Conservation (phyloP, 2,329 filamentous ascomycete genomes). For the Mariannaea elegans region DNA sequence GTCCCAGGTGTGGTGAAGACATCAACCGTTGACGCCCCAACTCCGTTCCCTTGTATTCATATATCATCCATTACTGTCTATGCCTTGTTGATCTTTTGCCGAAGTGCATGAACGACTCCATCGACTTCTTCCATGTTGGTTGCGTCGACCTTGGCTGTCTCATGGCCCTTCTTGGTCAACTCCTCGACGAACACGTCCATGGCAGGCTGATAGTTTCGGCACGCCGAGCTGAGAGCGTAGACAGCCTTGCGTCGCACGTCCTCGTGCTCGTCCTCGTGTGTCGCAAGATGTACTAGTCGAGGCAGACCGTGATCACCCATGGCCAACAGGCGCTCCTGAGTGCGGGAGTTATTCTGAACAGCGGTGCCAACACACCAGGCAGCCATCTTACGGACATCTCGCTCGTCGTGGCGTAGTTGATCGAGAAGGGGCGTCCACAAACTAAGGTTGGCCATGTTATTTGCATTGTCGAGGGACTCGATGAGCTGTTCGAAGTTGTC, state of each 20-base stretch:
- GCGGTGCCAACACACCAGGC: slow-evolving; percentile 96
- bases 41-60: slow-evolving; percentile 48
- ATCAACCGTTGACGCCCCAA: slow-evolving; percentile 40
- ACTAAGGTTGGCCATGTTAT: slow-evolving; percentile 82
- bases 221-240: slow-evolving; percentile 85
- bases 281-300: slow-evolving; percentile 71
- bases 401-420: slow-evolving; percentile 73
- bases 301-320: slow-evolving; percentile 70
- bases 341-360: slow-evolving; percentile 92
- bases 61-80: slow-evolving; percentile 22
- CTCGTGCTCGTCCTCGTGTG: slow-evolving; percentile 65
- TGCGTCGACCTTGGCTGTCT: slow-evolving; percentile 74
- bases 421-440: slow-evolving; percentile 85
- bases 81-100: slow-evolving; percentile 57
- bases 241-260: slow-evolving; percentile 85
- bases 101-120: slow-evolving; percentile 73
- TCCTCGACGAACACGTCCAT: slow-evolving; percentile 74
- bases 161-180: slow-evolving; percentile 64
- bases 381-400: slow-evolving; percentile 81
- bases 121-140: slow-evolving; percentile 89
- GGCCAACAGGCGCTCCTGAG: slow-evolving; percentile 75
- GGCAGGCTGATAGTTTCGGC: slow-evolving; percentile 89
- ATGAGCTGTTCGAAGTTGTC: slow-evolving; percentile 96
- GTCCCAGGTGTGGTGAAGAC: neutral
- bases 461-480: slow-evolving; percentile 94